phyloP scores from a whole-genome alignment of 306 rosid species.

The Leucaena leucocephala region DNA sequence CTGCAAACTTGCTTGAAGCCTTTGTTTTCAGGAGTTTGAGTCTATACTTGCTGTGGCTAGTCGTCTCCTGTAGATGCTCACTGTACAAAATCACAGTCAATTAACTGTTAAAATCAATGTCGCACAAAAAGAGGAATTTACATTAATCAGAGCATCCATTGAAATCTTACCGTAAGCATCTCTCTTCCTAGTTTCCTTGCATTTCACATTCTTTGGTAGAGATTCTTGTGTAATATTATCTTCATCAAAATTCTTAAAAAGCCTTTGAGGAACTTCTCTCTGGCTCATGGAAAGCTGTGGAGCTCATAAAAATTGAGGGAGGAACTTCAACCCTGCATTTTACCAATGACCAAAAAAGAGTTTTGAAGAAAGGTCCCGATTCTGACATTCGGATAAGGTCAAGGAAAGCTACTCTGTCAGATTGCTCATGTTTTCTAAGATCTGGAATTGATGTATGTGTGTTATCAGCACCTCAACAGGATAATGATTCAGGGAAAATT shows the following conservation, averaged over 20 bases:
- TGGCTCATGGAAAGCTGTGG: slow-evolving; percentile 81
- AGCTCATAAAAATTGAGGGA: slow-evolving; percentile 53
- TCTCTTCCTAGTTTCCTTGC: background rate
- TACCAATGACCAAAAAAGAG: slow-evolving; percentile 41
- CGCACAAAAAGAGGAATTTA: slow-evolving; percentile 53
- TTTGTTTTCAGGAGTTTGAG: slow-evolving; percentile 13
- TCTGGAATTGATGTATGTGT: slow-evolving; percentile 81
- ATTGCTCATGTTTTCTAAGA: slow-evolving; percentile 75
- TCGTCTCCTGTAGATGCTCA: slow-evolving; percentile 41
- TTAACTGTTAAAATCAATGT: slow-evolving; percentile 39
- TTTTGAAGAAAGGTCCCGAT: slow-evolving; percentile 63
- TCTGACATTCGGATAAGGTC: slow-evolving; percentile 69
- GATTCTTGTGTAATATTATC: background rate
- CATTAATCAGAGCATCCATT: slow-evolving; percentile 60
- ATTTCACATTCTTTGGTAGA: slow-evolving; percentile 17
- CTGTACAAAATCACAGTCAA: slow-evolving; percentile 18
- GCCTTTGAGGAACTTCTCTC: slow-evolving; percentile 74
- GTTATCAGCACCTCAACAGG: slow-evolving; percentile 42
- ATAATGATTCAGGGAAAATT: slow-evolving; percentile 34
- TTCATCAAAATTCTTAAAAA: slow-evolving; percentile 38
- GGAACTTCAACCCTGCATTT: slow-evolving; percentile 67
- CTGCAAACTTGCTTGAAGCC: slow-evolving; percentile 1
- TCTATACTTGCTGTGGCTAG: background rate
- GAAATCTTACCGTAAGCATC: slow-evolving; percentile 56
- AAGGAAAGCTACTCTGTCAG: slow-evolving; percentile 67